These are phyloP conservation scores for Leptographium galeiforme DNA, from an alignment of 2,329 filamentous ascomycete genomes.

Conservation along the genomic window DNA sequence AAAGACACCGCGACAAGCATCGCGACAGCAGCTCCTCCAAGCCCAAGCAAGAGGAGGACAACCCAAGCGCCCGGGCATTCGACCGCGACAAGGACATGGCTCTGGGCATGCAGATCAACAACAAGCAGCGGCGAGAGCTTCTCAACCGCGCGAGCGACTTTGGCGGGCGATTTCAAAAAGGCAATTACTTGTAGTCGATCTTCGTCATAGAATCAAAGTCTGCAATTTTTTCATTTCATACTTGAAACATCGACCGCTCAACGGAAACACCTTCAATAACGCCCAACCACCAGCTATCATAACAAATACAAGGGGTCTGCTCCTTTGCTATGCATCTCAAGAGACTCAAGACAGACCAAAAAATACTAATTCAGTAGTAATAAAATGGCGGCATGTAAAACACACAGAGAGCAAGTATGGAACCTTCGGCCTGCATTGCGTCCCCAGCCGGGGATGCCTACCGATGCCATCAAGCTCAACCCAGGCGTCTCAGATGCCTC, in stretches of 20 bases:
- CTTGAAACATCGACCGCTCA: not conserved
- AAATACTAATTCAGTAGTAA: constrained; percentile 1
- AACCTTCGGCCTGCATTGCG: too few species aligned
- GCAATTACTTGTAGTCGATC: constrained; percentile 39
- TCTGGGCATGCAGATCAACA: constrained; percentile 55
- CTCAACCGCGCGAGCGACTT: constrained; percentile 70
- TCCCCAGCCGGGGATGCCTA: not conserved
- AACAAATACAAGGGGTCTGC: not conserved
- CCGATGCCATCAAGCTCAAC: too few species aligned
- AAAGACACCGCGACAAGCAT: constrained; percentile 17
- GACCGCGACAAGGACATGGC: constrained; percentile 92
- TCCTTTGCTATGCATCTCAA: constrained; percentile 1
- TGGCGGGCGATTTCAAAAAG: constrained; percentile 66
- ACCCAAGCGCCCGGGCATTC: constrained; percentile 79
- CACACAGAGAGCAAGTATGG: too few species aligned
- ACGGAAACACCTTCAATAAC: not conserved
- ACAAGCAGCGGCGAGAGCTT: constrained; percentile 64
- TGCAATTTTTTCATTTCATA: not conserved
- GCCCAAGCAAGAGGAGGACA: constrained; percentile 56
- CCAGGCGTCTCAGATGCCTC: not conserved
- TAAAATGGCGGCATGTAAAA: not conserved
- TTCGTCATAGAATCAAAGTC: not conserved
- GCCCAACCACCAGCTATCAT: not conserved
- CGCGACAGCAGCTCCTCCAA: constrained; percentile 15
- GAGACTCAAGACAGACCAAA: not conserved